Percentiles rank a stretch among this genome's conserved stretches.
These are phyloP conservation scores for Pythium vanterpoolii DNA, from an alignment of 352 stramenopile species.

Conservation along the genomic window DNA sequence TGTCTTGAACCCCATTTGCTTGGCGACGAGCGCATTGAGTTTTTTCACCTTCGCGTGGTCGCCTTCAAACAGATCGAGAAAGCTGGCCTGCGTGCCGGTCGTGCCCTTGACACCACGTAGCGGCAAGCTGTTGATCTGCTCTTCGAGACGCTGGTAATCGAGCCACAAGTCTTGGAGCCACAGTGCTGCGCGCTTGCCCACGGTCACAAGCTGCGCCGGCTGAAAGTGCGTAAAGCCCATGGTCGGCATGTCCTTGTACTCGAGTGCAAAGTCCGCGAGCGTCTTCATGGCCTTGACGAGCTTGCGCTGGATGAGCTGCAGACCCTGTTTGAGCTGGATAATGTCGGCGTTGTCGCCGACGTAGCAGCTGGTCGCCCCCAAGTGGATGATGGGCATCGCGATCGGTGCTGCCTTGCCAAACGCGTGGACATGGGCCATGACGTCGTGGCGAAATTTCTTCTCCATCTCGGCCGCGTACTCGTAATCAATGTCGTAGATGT, in stretches of 20 bases:
- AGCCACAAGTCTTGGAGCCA: constrained; percentile 98
- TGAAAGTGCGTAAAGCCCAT: constrained; percentile 99
- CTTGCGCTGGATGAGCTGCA: constrained; percentile 96
- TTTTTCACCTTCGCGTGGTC: constrained; percentile 99
- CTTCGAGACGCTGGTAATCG: constrained; percentile 94
- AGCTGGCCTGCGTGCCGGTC: constrained; percentile 98
- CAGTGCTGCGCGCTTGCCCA: constrained; percentile 96
- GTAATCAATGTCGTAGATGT: constrained; percentile 98
- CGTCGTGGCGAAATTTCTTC: constrained; percentile 98
- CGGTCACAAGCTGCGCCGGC: constrained; percentile 97
- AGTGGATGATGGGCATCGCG: constrained; percentile 98
- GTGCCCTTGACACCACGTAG: constrained; percentile 99
- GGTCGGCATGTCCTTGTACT: constrained; percentile 97
- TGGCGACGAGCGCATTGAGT: constrained; percentile 94
- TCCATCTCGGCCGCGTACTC: constrained; percentile 97
- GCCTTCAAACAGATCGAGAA: constrained; percentile 98
- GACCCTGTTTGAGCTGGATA: constrained; percentile 95
- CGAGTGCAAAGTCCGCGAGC: constrained; percentile 92
- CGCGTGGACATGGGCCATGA: constrained; percentile 99
- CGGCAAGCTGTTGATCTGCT: constrained; percentile 95
- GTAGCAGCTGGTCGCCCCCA: constrained; percentile 98
- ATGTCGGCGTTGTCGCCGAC: constrained; percentile 99
- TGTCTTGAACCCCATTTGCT: constrained; percentile 98
- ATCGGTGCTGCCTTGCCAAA: constrained; percentile 95
- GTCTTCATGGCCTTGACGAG: constrained; percentile 96